Base-by-base conservation (phyloP, 2,329 filamentous ascomycete species). In the Calonectria leucothoes region DNA sequence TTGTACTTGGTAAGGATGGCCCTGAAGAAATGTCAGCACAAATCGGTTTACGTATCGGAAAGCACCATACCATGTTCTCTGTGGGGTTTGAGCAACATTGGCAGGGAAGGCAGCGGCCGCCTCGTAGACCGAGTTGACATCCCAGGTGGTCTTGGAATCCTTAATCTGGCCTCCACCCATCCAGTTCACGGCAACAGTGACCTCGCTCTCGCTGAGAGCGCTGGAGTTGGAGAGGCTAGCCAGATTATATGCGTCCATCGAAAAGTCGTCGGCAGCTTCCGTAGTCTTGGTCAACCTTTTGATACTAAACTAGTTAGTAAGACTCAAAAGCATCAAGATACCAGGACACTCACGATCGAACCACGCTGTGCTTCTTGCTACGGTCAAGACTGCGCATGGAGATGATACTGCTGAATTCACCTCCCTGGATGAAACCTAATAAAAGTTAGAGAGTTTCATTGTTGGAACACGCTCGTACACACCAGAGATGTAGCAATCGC, bases 401-500 rank as follows among this genome's bases (percentile, higher is more conserved):
- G n/a, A 59, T 37, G n/a, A 59, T 37, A 14, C 52, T 59, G n/a
- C n/a, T 59, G 31, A 59, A 59, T 15, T 59, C 52, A 25, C 52
- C 52, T 4, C 31, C 52, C 52, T 59, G 11, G 10, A 57, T 57
- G 27, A 57, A 57, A 3, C 52, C 52, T 57, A 35, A 8, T n/a
- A 15, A 2, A 31, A 33, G 49, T 52, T 7, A 35, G n/a, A n/a
- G n/a, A n/a, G 15, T 12, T 0, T 1, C 49, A n/a, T 10, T 20
- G 2, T 1, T 6, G 14, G 2, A 31, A n/a, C 2, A 10, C 2
- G 1, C n/a, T n/a, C 8, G 14, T 10, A 1, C 52, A 20, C 25
- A 57, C 52, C 52, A 15, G 52, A 59, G 20, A 59, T 59, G 52
- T 59, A 59, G 12, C 52, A 59, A 59, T 59, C 52, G 3, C 52